phyloP scores from a whole-genome alignment of 306 rosid genomes.

The Cyclanthera cordifolia region DNA sequence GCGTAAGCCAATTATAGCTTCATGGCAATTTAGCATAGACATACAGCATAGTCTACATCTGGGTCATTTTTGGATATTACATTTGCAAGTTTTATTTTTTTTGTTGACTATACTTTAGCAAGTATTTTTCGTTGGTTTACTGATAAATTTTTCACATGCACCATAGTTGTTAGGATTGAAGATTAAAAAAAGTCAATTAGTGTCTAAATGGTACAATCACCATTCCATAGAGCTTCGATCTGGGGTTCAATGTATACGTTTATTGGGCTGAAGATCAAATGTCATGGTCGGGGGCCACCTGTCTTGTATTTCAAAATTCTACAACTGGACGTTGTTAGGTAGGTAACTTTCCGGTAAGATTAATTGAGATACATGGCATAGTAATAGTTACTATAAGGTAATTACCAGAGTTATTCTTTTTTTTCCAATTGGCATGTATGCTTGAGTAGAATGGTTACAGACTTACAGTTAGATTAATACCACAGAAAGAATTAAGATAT shows the following conservation, averaged over 20 bases:
- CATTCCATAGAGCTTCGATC: background rate
- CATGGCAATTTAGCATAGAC: background rate
- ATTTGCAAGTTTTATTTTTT: background rate
- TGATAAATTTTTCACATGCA: background rate
- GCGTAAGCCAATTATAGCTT: slow-evolving; percentile 21
- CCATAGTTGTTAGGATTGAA: too few species aligned
- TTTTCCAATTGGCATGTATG: background rate
- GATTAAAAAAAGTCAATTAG: too few species aligned
- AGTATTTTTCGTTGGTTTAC: background rate
- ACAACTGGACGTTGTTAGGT: background rate
- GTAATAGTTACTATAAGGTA: too few species aligned
- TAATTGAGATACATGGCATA: background rate
- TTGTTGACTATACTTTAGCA: too few species aligned
- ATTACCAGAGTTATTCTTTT: background rate
- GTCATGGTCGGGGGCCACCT: background rate
- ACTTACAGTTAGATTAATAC: background rate
- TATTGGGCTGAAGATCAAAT: background rate
- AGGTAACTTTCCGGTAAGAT: background rate
- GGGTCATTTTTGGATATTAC: background rate
- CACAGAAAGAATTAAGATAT: background rate
- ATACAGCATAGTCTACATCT: background rate
- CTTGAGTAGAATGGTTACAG: background rate
- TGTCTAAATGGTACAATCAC: background rate
- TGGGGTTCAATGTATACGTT: too few species aligned
- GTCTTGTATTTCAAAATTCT: background rate